Evolutionary conservation across 768 basidiomycete genomes (phyloP).

Genomic region (Leccinum arenicola): DNA sequence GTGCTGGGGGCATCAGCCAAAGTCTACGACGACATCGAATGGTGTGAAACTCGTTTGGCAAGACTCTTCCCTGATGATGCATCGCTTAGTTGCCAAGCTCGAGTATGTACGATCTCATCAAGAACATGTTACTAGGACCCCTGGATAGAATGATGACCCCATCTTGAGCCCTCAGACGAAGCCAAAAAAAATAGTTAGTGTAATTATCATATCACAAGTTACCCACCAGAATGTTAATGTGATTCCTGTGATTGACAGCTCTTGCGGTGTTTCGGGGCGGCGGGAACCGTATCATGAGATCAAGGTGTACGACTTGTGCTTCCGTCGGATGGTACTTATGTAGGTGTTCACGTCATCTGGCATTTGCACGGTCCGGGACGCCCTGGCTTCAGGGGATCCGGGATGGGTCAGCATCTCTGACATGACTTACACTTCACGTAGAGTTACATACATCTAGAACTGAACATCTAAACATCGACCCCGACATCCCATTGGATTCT

Average conservation of each 20-base stretch:
- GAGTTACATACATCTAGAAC: too few species aligned
- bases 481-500: too few species aligned
- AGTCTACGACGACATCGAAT: neutral
- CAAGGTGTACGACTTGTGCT: neutral
- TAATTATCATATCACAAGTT: neutral
- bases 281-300: too few species aligned
- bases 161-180: neutral
- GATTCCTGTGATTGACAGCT: neutral
- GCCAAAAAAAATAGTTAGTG: neutral
- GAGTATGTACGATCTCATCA: neutral
- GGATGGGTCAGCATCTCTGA: too few species aligned
- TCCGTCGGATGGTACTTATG: neutral
- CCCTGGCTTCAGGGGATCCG: neutral
- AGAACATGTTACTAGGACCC: neutral
- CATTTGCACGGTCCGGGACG: neutral
- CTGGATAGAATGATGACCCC: neutral
- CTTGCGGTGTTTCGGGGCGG: too few species aligned
- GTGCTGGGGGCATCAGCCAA: neutral
- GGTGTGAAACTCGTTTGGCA: neutral
- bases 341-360: neutral
- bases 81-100: neutral
- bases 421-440: too few species aligned
- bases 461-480: too few species aligned
- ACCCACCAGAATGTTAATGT: neutral
- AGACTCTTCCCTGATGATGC: neutral